Evolutionary conservation across 139 green algal genomes (phyloP), one percentile per base, ranked within the genome.

Genomic region (Chlorella sp.): DNA sequence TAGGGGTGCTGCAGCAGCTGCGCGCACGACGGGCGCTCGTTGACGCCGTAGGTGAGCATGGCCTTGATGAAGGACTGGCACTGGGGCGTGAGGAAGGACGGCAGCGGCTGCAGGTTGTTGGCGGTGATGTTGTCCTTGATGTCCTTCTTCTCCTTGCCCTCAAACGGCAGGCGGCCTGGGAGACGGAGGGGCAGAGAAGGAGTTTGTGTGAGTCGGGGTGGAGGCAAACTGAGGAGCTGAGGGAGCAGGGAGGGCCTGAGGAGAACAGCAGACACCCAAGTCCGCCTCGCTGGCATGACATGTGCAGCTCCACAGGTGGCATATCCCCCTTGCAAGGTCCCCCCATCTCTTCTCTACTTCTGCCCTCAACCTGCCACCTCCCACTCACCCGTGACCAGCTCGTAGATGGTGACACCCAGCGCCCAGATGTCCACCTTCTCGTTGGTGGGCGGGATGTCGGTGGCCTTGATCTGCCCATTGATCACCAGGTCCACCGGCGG

Each of bases 371-470:
- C 48, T 9, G 48, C 48, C 48, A 28, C 36, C 60, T 1, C 53
- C 32, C 57, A 18, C 86, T n/a, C 60, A 89, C 93, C 95, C 76
- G 95, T 96, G 28, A 97, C 92, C 68, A 97, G 94, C 92, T 97
- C 95, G 78, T 94, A 97, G 26, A 96, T 69, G 32, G 95, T 96
- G 36, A 97, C 93, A 4, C 95, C 95, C 81, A 97, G 91, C 28
- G 94, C 94, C 95, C 95, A 97, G 32, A 97, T 91, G 86, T 97
- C 95, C 42, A 97, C 95, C 81, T 96, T 96, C 64, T 97, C 92
- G 80, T 91, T 89, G 61, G 92, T 94, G 34, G 94, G 89, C 30
- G 66, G 34, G 76, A 97, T 95, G 76, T 93, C 87, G 16, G 86
- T 77, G 24, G 93, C 83, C 32, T 64, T 37, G 32, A 97, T 83